phyloP scores from a whole-genome alignment of 2,329 filamentous ascomycete genomes.

The Zymoseptoria brevis region DNA sequence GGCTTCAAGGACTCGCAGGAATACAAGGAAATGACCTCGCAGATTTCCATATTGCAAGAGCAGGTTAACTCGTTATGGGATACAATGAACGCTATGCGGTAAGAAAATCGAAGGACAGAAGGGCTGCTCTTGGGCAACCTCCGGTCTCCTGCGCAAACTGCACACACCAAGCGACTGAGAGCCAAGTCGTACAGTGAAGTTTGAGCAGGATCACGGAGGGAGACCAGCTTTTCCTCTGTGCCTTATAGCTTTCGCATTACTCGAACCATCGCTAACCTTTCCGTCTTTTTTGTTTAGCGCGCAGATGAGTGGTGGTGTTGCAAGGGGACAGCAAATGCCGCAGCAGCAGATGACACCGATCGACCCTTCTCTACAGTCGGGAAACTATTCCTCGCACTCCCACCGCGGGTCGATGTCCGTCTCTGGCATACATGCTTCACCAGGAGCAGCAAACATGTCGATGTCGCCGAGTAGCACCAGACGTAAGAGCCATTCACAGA shows the following conservation, averaged over 20 bases:
- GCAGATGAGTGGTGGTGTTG: constrained; percentile 27
- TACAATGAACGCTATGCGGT: constrained; percentile 63
- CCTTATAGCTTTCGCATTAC: too few species aligned
- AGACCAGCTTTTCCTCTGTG: too few species aligned
- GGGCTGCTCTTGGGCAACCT: too few species aligned
- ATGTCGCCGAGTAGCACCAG: constrained; percentile 28
- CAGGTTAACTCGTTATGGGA: constrained; percentile 73
- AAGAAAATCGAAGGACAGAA: too few species aligned
- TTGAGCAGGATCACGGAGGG: too few species aligned
- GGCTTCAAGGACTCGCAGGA: constrained; percentile 91
- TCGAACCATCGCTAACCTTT: too few species aligned
- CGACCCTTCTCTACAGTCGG: constrained; percentile 29
- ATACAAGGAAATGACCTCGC: constrained; percentile 70
- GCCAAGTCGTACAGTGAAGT: too few species aligned
- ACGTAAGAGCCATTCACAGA: constrained; percentile 27
- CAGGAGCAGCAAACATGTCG: constrained; percentile 13
- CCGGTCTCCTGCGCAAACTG: too few species aligned
- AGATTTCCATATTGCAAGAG: constrained; percentile 69
- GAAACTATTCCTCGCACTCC: constrained; percentile 10
- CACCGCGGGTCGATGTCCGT: constrained; percentile 14
- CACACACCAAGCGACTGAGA: too few species aligned
- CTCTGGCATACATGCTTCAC: constrained; percentile 13
- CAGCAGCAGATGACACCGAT: constrained; percentile 24
- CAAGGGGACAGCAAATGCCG: constrained; percentile 4
- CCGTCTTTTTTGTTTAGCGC: too few species aligned